Base-by-base conservation (phyloP, 164 flowering plant species). In the Aristolochia californica region DNA sequence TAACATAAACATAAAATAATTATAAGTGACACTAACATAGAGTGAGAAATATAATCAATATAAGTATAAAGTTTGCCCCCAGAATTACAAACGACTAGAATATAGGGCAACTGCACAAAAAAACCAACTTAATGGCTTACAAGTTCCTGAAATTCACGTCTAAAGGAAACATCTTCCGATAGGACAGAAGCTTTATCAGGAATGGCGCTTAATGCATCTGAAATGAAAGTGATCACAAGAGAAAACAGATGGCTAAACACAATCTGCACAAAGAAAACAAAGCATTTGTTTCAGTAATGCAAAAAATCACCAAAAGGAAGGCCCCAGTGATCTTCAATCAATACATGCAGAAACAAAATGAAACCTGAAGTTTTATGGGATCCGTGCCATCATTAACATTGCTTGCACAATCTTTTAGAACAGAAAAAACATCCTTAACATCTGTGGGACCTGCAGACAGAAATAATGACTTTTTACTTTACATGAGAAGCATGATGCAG, bases 181-280 rank as follows among this genome's bases (percentile, higher is more conserved):
- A 94, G 72, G 49, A 76, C 65, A 60, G 97, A 81, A 34, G 72
- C 69, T 76, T 79, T 84, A 65, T 84, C 89, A 49, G 93, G 77
- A 45, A 70, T 70, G n/a, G 88, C 66, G 56, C 95, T 80, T 69
- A 94, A 67, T 50, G 88, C 97, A 79, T 94, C 99, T 60, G 99
- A 94, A 66, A 82, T 70, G 62, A 90, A 82, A 61, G 88, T 79
- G 57, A 87, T 84, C 25, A 88, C 74, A 25, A 94, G 76, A 59
- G 88, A 79, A 70, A 87, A 94, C 16, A 90, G 80, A 70, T 87
- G 80, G 65, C 95, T 76, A 68, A 71, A 84, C 15, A 80, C 69
- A 53, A 82, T 81, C 96, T 91, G 94, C 83, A 78, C 5, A 56
- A 47, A 34, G 13, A 0, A 60, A 48, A 50, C 20, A 50, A 38